Percentiles rank a stretch among this genome's conserved stretches.
Conservation (phyloP, 140 eudicot genomes). For the Stevia rebaudiana region DNA sequence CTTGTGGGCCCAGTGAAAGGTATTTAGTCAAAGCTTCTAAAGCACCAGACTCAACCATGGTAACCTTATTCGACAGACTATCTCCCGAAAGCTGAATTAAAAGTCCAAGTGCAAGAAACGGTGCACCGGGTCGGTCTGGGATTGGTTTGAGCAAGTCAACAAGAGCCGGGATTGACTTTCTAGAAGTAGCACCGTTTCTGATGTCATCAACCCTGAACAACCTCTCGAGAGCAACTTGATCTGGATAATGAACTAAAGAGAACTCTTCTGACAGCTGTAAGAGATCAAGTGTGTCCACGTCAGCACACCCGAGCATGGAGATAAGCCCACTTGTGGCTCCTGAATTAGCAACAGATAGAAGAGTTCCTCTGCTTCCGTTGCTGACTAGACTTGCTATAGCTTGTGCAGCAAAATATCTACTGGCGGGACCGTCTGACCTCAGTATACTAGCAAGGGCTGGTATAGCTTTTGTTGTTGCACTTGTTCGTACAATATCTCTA, state of each 20-base stretch:
- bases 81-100: slow-evolving; percentile 81
- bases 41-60: slow-evolving; percentile 99
- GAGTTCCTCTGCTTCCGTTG: slow-evolving; percentile 98
- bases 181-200: slow-evolving; percentile 85
- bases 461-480: slow-evolving; percentile 78
- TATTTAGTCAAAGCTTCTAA: slow-evolving; percentile 89
- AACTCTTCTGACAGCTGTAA: slow-evolving; percentile 75
- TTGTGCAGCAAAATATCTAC: slow-evolving; percentile 94
- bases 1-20: slow-evolving; percentile 88
- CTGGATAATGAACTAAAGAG: slow-evolving; percentile 70
- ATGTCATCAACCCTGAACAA: slow-evolving; percentile 94
- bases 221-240: slow-evolving; percentile 89
- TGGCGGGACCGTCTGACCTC: slow-evolving; percentile 75
- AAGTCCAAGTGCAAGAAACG: slow-evolving; percentile 85
- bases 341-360: slow-evolving; percentile 92
- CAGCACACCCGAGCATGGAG: slow-evolving; percentile 85
- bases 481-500: slow-evolving; percentile 75
- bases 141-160: slow-evolving; percentile 94
- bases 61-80: slow-evolving; percentile 69
- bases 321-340: slow-evolving; percentile 94
- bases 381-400: slow-evolving; percentile 86
- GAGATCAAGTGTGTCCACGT: slow-evolving; percentile 67
- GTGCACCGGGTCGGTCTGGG: slow-evolving; percentile 98
- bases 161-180: slow-evolving; percentile 92
- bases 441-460: slow-evolving; percentile 80